A percentile compares a stretch with the other conserved stretches of the same genome.
Conservation (phyloP, 768 basidiomycete genomes). For the Mycena galopus region DNA sequence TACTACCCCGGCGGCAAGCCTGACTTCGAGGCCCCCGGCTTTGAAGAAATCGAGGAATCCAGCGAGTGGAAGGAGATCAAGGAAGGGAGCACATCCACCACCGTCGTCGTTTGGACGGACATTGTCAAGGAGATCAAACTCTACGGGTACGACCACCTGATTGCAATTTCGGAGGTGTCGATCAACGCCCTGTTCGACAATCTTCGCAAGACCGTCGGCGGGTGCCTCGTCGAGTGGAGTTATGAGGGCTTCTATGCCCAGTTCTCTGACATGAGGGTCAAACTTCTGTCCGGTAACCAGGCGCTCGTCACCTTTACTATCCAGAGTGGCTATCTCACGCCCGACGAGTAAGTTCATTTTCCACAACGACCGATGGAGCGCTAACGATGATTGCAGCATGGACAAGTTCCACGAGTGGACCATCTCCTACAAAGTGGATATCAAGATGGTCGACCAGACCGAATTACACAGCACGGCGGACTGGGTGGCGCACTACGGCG, state of each 20-base stretch:
- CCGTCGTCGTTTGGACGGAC: slow-evolving; percentile 23
- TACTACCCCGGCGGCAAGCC: slow-evolving; percentile 1
- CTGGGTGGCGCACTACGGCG: no score
- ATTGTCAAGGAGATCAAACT: slow-evolving; percentile 14
- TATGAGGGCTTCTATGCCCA: slow-evolving; percentile 17
- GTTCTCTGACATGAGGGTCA: slow-evolving; percentile 13
- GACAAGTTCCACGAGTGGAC: no score
- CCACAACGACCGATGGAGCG: background rate
- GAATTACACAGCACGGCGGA: no score
- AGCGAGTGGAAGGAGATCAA: background rate
- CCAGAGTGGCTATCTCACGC: slow-evolving; percentile 6
- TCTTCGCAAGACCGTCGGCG: background rate
- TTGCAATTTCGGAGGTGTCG: slow-evolving; percentile 27
- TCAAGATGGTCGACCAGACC: no score
- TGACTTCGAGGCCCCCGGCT: background rate
- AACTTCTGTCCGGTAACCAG: slow-evolving; percentile 20
- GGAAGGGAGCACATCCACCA: background rate
- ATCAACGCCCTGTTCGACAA: slow-evolving; percentile 23
- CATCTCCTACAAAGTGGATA: no score
- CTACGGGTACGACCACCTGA: slow-evolving; percentile 19
- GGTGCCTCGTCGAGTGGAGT: background rate
- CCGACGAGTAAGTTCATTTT: slow-evolving; percentile 5
- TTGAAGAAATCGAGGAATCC: background rate
- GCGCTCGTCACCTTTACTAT: slow-evolving; percentile 28
- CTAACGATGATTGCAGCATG: background rate